Conservation (phyloP, 176 grass and related monocot genomes). For the Oryza punctata region DNA sequence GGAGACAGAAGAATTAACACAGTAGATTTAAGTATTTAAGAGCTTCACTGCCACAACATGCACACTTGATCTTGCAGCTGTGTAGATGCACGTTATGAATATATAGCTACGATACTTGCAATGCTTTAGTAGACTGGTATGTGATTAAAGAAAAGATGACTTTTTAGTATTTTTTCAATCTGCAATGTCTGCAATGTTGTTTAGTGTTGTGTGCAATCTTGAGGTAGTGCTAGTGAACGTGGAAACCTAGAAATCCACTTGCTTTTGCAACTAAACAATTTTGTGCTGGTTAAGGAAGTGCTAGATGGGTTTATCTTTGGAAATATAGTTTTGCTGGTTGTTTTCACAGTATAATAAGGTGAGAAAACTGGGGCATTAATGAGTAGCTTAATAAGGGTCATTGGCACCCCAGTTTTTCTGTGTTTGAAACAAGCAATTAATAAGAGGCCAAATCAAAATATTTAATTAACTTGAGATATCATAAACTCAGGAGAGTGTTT, state of each 20-base stretch:
- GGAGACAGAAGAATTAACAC: not conserved
- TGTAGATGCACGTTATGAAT: slow-evolving; percentile 5
- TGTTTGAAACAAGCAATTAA: not conserved
- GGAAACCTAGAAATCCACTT: not conserved
- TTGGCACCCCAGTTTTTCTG: too few relatives aligned
- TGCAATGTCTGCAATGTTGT: not conserved
- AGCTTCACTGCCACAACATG: not conserved
- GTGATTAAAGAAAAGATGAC: not conserved
- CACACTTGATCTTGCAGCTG: not conserved
- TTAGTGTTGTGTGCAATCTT: not conserved
- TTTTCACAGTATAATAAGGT: not conserved
- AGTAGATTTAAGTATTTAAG: not conserved
- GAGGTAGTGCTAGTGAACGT: not conserved
- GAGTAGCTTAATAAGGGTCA: not conserved
- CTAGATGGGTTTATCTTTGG: slow-evolving; percentile 7
- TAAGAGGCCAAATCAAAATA: not conserved
- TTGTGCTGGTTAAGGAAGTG: not conserved
- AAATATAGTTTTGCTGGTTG: not conserved
- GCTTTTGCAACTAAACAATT: not conserved
- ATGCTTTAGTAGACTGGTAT: not conserved
- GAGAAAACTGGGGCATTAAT: not conserved
- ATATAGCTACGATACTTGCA: not conserved
- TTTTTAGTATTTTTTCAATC: slow-evolving; percentile 13
- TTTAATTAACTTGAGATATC: not conserved
- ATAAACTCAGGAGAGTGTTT: not conserved